phyloP scores from a whole-genome alignment of 805 yeast genomes.

The Kodamaea kakaduensis region DNA sequence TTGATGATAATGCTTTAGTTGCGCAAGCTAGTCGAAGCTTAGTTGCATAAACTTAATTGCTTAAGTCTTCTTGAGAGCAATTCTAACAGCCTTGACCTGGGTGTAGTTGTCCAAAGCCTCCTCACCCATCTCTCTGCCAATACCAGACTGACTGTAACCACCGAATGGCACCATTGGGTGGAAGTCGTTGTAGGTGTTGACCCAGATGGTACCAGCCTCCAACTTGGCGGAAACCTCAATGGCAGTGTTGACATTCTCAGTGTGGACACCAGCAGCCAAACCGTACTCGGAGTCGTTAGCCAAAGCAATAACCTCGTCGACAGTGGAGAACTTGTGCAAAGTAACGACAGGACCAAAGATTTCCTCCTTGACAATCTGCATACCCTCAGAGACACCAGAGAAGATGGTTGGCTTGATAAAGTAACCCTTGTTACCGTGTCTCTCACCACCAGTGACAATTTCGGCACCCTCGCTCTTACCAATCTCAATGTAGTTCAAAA shows the following conservation, averaged over 20 bases:
- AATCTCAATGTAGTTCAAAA: conserved; percentile 67
- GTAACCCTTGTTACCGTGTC: conserved; percentile 65
- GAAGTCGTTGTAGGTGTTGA: conserved; percentile 86
- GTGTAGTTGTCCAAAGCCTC: conserved; percentile 84
- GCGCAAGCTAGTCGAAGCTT: no score
- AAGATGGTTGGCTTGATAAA: conserved; percentile 80
- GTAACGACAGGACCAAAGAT: conserved; percentile 94
- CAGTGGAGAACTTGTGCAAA: conserved; percentile 72
- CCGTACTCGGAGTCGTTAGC: conserved; percentile 87
- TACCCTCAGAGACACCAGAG: conserved; percentile 70
- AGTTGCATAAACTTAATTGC: no score
- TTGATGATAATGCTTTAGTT: no score
- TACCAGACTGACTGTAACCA: conserved; percentile 86
- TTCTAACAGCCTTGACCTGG: conserved; percentile 81
- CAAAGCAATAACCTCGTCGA: conserved; percentile 70
- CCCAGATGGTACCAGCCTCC: conserved; percentile 88
- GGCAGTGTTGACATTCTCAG: conserved; percentile 70
- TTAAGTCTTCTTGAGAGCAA: conserved; percentile 15
- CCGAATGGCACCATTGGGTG: conserved; percentile 89
- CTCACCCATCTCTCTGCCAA: conserved; percentile 90
- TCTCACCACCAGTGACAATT: conserved; percentile 78
- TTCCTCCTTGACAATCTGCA: conserved; percentile 80
- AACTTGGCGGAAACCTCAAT: conserved; percentile 69
- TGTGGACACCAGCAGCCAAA: conserved; percentile 87
- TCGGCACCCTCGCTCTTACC: conserved; percentile 86